Conservation (phyloP, 73 alveolate species). For the Paramecium octaurelia region DNA sequence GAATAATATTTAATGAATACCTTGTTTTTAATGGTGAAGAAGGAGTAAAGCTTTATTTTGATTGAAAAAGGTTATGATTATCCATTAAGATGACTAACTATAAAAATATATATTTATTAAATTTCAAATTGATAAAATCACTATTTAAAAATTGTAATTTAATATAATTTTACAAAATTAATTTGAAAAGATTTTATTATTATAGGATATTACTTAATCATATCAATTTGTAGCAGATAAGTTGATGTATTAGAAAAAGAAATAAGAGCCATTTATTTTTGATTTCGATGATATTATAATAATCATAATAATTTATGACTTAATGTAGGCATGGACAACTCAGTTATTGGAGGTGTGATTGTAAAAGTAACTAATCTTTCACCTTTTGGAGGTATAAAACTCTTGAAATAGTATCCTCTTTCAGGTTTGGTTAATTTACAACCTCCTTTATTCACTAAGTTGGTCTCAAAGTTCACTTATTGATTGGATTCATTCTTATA, state of each 20-base stretch:
- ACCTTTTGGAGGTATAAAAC: background rate
- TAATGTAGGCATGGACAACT: background rate
- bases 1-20: background rate
- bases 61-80: background rate
- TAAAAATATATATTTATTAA: background rate
- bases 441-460: background rate
- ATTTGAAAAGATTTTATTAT: background rate
- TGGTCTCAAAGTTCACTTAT: background rate
- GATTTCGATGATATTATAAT: background rate
- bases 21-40: slow-evolving; percentile 31
- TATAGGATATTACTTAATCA: background rate
- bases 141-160: background rate
- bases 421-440: slow-evolving; percentile 36
- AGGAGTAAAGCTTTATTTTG: background rate
- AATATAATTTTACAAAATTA: background rate
- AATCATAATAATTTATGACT: slow-evolving; percentile 13
- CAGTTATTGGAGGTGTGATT: slow-evolving; percentile 22
- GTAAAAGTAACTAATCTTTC: slow-evolving; percentile 7
- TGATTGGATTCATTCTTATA: background rate
- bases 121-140: slow-evolving; percentile 27
- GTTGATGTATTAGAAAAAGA: background rate
- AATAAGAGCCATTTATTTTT: background rate
- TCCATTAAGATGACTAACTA: background rate
- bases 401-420: slow-evolving; percentile 38
- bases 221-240: too few species aligned